These are phyloP conservation scores for Aureobasidium namibiae DNA, from an alignment of 2,329 filamentous ascomycete species.

Conservation along the genomic window DNA sequence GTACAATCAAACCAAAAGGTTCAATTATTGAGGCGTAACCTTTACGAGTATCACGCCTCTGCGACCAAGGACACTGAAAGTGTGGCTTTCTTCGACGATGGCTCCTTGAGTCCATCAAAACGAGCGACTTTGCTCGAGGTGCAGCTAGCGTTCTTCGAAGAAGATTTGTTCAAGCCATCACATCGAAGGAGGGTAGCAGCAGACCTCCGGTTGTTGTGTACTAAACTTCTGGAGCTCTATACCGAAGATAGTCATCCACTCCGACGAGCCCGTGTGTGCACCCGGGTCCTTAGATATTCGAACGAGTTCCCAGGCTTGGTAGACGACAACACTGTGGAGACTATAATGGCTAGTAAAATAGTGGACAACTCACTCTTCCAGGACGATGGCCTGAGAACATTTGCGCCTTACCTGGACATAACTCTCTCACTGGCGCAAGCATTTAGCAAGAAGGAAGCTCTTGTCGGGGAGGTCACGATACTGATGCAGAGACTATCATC, in stretches of 20 bases:
- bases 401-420: slow-evolving; percentile 29
- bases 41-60: not conserved
- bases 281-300: slow-evolving; percentile 18
- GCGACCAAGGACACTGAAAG: not conserved
- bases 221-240: slow-evolving; percentile 19
- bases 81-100: slow-evolving; percentile 25
- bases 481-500: slow-evolving; percentile 23
- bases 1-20: not conserved
- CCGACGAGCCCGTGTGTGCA: slow-evolving; percentile 22
- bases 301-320: slow-evolving; percentile 20
- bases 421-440: slow-evolving; percentile 32
- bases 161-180: slow-evolving; percentile 2
- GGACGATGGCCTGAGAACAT: slow-evolving; percentile 28
- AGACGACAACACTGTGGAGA: slow-evolving; percentile 10
- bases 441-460: slow-evolving; percentile 27
- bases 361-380: slow-evolving; percentile 16
- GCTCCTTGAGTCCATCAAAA: slow-evolving; percentile 20
- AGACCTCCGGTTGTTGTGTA: not conserved
- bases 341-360: slow-evolving; percentile 11
- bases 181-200: not conserved
- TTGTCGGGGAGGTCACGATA: slow-evolving; percentile 22
- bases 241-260: slow-evolving; percentile 19
- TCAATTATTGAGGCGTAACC: not conserved
- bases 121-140: slow-evolving; percentile 35
- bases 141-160: slow-evolving; percentile 26